phyloP scores from a whole-genome alignment of 352 stramenopile species.

The Globisporangium cylindrosporum region DNA sequence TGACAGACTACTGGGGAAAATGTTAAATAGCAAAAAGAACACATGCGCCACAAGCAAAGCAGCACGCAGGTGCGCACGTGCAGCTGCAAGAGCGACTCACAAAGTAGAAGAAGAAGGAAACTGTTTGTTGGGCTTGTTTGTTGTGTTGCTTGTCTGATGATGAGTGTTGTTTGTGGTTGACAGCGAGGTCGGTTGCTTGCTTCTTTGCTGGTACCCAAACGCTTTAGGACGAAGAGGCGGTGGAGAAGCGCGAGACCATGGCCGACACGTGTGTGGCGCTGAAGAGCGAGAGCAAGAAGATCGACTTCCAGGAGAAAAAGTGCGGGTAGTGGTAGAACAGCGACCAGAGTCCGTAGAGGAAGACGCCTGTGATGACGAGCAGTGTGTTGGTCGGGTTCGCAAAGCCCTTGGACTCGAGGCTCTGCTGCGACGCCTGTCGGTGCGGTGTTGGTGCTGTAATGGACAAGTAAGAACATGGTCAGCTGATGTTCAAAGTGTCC shows the following conservation, averaged over 20 bases:
- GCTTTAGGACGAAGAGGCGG: constrained; percentile 3
- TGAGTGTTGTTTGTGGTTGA: not conserved
- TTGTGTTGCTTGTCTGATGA: not conserved
- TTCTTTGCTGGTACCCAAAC: not conserved
- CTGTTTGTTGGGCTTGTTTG: not conserved
- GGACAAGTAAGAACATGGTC: constrained; percentile 2
- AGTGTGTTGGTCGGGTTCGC: constrained; percentile 59
- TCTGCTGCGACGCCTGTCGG: constrained; percentile 35
- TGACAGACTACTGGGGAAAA: not conserved
- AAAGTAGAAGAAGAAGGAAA: not conserved
- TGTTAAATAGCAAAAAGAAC: constrained; percentile 17
- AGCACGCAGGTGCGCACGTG: not conserved
- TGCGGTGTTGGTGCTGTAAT: constrained; percentile 36
- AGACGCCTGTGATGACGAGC: constrained; percentile 55
- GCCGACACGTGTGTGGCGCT: constrained; percentile 63
- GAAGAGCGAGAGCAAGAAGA: constrained; percentile 61
- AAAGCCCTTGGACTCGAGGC: constrained; percentile 48
- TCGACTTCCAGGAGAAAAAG: constrained; percentile 73
- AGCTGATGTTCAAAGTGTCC: constrained; percentile 12
- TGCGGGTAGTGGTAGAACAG: constrained; percentile 80
- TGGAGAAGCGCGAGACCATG: constrained; percentile 47
- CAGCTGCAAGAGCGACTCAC: not conserved
- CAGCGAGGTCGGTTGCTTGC: not conserved
- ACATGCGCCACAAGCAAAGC: not conserved
- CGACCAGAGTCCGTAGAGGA: constrained; percentile 75